Conservation (phyloP, 1,139 yeast genomes). For the Williopsis jadinii region DNA sequence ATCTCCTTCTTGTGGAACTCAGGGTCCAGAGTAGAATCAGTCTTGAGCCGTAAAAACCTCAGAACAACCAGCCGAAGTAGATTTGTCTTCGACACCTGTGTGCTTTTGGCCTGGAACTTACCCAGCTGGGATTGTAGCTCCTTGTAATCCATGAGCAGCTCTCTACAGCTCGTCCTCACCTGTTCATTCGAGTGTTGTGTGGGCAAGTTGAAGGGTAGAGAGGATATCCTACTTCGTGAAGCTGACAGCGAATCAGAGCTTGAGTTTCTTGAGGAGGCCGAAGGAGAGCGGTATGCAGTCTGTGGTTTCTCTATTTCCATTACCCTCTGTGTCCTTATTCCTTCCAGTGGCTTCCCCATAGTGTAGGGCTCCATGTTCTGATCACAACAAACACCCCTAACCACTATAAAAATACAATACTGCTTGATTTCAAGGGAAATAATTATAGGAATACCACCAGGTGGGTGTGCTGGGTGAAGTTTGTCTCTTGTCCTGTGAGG, state of each 20-base stretch:
- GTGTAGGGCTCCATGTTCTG: no score
- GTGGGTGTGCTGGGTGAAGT: no score
- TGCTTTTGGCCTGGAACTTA: conserved; percentile 46
- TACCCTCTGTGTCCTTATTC: no score
- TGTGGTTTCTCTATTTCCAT: background rate
- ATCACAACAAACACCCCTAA: no score
- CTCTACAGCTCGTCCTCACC: conserved; percentile 7
- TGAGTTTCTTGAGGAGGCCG: conserved; percentile 6
- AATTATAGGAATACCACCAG: no score
- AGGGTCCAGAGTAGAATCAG: conserved; percentile 6
- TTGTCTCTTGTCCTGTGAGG: no score
- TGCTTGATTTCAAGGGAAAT: no score
- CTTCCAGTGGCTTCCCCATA: no score
- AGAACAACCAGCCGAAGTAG: conserved; percentile 58
- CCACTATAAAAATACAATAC: no score
- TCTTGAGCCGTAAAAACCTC: conserved; percentile 49
- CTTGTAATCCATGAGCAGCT: conserved; percentile 11
- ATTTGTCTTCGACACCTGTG: conserved; percentile 51
- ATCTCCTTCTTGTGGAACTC: conserved; percentile 5
- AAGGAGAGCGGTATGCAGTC: background rate
- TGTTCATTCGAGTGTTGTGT: conserved; percentile 7
- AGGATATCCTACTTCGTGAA: conserved; percentile 2
- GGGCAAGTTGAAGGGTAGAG: conserved; percentile 4
- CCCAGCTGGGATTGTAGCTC: conserved; percentile 15
- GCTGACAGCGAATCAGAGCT: conserved; percentile 6